Percentiles rank a stretch among this genome's conserved stretches.
phyloP scores from a whole-genome alignment of 352 stramenopile species.

The Phytophthora agathidicida region DNA sequence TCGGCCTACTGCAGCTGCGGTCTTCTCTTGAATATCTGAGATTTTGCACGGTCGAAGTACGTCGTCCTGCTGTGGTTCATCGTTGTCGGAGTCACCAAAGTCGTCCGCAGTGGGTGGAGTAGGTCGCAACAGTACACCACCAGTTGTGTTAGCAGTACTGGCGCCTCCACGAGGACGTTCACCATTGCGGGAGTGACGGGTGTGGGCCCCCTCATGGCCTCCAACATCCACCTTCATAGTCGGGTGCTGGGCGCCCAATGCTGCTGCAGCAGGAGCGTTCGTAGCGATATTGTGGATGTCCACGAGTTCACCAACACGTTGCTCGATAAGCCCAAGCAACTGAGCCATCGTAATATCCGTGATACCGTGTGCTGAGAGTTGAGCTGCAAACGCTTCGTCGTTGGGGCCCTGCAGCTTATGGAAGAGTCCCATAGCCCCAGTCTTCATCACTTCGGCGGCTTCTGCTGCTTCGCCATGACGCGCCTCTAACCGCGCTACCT shows the following conservation, averaged over 20 bases:
- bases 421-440: conserved; percentile 75
- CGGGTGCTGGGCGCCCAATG: conserved; percentile 29
- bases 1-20: conserved; percentile 58
- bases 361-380: conserved; percentile 69
- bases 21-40: conserved; percentile 83
- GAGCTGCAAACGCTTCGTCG: conserved; percentile 76
- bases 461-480: conserved; percentile 67
- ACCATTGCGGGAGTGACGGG: conserved; percentile 25
- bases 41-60: conserved; percentile 73
- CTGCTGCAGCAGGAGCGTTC: conserved; percentile 41
- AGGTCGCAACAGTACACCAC: conserved; percentile 47
- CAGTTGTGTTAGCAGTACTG: conserved; percentile 9
- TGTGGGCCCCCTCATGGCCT: conserved; percentile 34
- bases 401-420: conserved; percentile 78
- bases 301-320: conserved; percentile 84
- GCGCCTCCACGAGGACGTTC: conserved; percentile 25
- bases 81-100: conserved; percentile 76
- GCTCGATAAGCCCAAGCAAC: conserved; percentile 84
- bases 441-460: conserved; percentile 76
- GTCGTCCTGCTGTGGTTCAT: conserved; percentile 67
- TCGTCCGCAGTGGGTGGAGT: conserved; percentile 68
- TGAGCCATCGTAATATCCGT: conserved; percentile 86
- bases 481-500: conserved; percentile 69
- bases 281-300: conserved; percentile 89
- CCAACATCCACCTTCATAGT: conserved; percentile 38